Conservation (phyloP, 2,329 filamentous ascomycete species). For the Hortaea werneckii region DNA sequence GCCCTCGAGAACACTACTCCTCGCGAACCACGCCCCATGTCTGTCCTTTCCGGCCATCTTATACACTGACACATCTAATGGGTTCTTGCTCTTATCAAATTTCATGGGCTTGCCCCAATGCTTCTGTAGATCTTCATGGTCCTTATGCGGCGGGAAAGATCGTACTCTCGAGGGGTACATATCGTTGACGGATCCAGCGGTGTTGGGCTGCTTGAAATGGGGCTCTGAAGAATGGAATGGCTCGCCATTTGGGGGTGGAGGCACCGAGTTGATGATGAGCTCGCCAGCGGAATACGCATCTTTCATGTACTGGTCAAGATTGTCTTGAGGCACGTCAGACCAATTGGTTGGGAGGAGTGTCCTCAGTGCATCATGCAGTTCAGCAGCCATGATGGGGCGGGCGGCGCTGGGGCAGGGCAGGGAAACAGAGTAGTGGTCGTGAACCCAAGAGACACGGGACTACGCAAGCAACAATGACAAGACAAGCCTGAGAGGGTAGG, state of each 20-base stretch:
- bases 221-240: slow-evolving; percentile 39
- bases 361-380: slow-evolving; percentile 38
- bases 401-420: too few relatives aligned
- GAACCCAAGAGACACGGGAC: too few relatives aligned
- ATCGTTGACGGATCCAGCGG: slow-evolving; percentile 40
- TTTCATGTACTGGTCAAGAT: slow-evolving; percentile 31
- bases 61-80: slow-evolving; percentile 65
- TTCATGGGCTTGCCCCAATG: slow-evolving; percentile 81
- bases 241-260: slow-evolving; percentile 42
- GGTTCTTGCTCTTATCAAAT: slow-evolving; percentile 60
- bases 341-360: slow-evolving; percentile 35
- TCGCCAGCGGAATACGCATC: slow-evolving; percentile 48
- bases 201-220: slow-evolving; percentile 47
- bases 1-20: slow-evolving; percentile 71
- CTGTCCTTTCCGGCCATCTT: slow-evolving; percentile 72
- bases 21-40: slow-evolving; percentile 80
- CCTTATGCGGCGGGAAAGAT: slow-evolving; percentile 37
- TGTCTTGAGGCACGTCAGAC: slow-evolving; percentile 32
- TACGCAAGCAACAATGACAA: too few relatives aligned
- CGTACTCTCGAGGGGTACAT: slow-evolving; percentile 44
- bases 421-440: too few relatives aligned
- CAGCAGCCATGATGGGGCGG: slow-evolving; percentile 8
- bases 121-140: slow-evolving; percentile 56
- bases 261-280: slow-evolving; percentile 66
- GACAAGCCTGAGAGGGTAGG: too few relatives aligned